phyloP scores from a whole-genome alignment of 805 yeast species.

The Kodamaea neixiangensis region DNA sequence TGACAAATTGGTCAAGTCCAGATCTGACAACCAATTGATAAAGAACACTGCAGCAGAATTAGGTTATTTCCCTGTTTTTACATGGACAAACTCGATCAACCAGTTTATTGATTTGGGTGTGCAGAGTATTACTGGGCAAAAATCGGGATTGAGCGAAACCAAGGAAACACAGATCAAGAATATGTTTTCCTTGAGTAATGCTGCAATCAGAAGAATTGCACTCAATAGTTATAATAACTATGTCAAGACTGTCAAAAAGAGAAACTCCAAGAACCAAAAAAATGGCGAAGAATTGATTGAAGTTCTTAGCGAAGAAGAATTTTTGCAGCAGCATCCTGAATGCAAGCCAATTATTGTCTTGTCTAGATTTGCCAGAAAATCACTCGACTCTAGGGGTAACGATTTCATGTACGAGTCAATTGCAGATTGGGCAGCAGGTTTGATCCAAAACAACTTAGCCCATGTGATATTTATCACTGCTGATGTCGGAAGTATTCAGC shows the following conservation, averaged over 20 bases:
- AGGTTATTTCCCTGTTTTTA: constrained; percentile 92
- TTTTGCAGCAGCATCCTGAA: constrained; percentile 81
- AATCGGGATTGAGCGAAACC: constrained; percentile 83
- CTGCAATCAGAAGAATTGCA: constrained; percentile 71
- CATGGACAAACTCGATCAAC: constrained; percentile 84
- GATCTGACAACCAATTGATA: constrained; percentile 72
- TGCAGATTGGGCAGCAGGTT: constrained; percentile 85
- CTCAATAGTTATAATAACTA: constrained; percentile 33
- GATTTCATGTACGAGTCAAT: constrained; percentile 69
- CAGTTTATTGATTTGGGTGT: constrained; percentile 80
- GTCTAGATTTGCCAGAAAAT: constrained; percentile 64
- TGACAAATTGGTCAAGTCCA: constrained; percentile 67
- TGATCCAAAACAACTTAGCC: constrained; percentile 77
- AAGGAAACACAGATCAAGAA: constrained; percentile 80
- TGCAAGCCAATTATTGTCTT: constrained; percentile 83
- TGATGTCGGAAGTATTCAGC: constrained; percentile 75
- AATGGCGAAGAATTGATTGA: constrained; percentile 27
- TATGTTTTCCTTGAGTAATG: constrained; percentile 70
- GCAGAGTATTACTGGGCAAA: constrained; percentile 92
- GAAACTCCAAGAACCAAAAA: constrained; percentile 20
- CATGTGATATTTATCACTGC: constrained; percentile 88
- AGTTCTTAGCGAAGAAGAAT: constrained; percentile 73
- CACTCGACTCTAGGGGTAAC: constrained; percentile 43
- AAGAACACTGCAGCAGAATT: constrained; percentile 69
- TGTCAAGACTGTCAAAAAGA: constrained; percentile 21